phyloP scores from a whole-genome alignment of 2,329 filamentous ascomycete genomes.

The Fusarium sp. region DNA sequence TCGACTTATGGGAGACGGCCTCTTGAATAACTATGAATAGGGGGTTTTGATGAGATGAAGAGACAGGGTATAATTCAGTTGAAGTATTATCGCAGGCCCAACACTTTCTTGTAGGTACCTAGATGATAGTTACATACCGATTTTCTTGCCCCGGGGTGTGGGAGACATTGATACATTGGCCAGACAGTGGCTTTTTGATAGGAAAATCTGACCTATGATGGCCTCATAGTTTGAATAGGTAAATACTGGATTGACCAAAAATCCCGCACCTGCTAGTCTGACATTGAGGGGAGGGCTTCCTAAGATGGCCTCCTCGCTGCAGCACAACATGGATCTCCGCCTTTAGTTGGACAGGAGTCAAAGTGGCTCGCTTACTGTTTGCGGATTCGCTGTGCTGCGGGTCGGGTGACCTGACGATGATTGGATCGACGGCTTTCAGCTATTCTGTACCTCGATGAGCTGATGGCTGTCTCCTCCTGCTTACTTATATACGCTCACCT shows the following conservation, averaged over 20 bases:
- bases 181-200: rapidly evolving
- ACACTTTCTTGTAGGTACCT: neutral
- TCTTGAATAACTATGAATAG: neutral
- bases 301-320: neutral
- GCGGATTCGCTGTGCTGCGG: neutral
- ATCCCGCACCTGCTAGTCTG: neutral
- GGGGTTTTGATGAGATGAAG: neutral
- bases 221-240: neutral
- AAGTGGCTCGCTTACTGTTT: neutral
- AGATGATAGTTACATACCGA: neutral
- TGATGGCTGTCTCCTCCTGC: neutral
- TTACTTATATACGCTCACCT: neutral
- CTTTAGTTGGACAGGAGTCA: neutral
- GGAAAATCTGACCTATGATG: neutral
- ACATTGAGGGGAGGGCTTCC: neutral
- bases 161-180: too few species aligned
- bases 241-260: neutral
- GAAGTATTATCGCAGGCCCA: neutral
- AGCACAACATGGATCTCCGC: neutral
- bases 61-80: neutral
- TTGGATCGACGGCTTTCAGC: neutral
- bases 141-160: neutral
- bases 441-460: neutral
- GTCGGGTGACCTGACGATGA: neutral
- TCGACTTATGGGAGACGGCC: constrained; percentile 18